These are phyloP conservation scores for Lenwebbia sp. DNA, from an alignment of 345 rosid species.

Conservation along the genomic window DNA sequence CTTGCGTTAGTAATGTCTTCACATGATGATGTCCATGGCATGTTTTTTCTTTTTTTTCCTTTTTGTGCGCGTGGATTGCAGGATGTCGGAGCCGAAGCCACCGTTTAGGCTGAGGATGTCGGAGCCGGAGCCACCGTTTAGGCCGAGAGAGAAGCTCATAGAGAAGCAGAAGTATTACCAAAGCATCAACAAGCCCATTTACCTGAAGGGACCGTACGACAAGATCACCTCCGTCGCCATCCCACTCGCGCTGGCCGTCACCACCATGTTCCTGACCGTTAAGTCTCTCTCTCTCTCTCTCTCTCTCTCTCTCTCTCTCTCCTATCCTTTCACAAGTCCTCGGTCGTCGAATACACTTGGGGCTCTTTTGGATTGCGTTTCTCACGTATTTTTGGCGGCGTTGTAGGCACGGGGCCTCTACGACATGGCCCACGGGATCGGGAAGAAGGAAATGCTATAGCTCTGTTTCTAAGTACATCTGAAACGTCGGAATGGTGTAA, in stretches of 20 bases:
- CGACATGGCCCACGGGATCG: conserved; percentile 77
- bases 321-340: neutral
- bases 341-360: neutral
- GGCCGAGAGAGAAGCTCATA: conserved; percentile 74
- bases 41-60: neutral
- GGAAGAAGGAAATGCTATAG: conserved; percentile 47
- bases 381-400: neutral
- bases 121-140: conserved; percentile 56
- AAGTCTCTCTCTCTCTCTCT: conserved; percentile 11
- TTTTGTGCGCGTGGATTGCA: neutral
- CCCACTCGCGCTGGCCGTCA: conserved; percentile 60
- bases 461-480: neutral
- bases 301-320: neutral
- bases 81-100: conserved; percentile 51
- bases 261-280: conserved; percentile 55
- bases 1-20: neutral
- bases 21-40: neutral
- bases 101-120: conserved; percentile 81
- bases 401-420: conserved; percentile 80
- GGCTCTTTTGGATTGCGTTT: neutral
- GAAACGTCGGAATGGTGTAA: neutral
- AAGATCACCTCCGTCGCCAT: conserved; percentile 86
- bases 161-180: conserved; percentile 81
- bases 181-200: conserved; percentile 62
- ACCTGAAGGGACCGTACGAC: conserved; percentile 75